Evolutionary conservation across 208 protist species (phyloP), one percentile per base, ranked within the genome.

Genomic region (Trichomonas tenax): DNA sequence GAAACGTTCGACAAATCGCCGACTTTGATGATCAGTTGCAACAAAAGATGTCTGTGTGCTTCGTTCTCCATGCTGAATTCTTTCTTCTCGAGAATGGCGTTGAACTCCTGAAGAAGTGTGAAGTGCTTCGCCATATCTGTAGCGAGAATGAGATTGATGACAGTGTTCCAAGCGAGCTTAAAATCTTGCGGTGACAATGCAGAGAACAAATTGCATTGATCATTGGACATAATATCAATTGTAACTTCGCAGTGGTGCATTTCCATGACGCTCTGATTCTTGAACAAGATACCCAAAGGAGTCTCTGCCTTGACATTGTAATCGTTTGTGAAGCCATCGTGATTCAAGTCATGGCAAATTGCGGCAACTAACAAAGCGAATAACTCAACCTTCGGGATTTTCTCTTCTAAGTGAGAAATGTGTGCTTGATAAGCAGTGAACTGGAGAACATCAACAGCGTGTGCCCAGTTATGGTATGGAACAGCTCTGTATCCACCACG

Each of bases 241-340:
- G 96, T 95, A 23, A 97, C 95, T 44, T 96, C 23, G 86, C 96
- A 88, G 96, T 98, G 97, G 96, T 97, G 96, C 26, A 97, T 97
- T 96, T 98, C 97, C 41, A 98, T 97, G 0, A 98, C 96, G 41
- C 96, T 96, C 84, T 97, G 88, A 90, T 98, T 97, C 93, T 98
- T 98, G 96, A 97, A 98, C 34, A 48, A 95, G 4, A 98, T 98
- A 44, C 98, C 98, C 45, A 99, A 97, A 96, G 98, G 98, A 6
- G 98, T 97, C 93, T 98, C 97, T 10, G 98, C 98, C 96, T 98
- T 98, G 23, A 98, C 97, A 97, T 99, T 98, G 97, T 99, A 99
- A 96, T 98, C 98, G 97, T 99, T 99, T 97, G 99, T 99, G 48
- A 99, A 96, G 40, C 99, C 99, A 6, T 98, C 98, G 97, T 99